Percentiles rank a stretch among this genome's conserved stretches.
These are phyloP conservation scores for Glycine tomentella DNA, from an alignment of 306 rosid species.

Conservation along the genomic window DNA sequence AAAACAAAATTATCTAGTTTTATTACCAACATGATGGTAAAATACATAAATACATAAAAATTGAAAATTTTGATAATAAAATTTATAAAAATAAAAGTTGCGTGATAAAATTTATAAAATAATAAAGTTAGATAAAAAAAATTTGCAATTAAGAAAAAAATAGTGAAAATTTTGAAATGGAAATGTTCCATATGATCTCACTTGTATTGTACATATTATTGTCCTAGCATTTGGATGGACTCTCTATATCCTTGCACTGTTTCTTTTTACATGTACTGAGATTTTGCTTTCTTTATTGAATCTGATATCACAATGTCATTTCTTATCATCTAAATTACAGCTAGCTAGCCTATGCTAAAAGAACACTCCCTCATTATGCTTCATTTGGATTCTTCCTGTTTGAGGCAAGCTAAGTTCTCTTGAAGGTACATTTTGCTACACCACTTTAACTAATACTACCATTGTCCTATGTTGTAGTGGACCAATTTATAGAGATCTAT, in stretches of 20 bases:
- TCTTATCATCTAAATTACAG: not conserved
- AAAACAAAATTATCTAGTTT: too few relatives aligned
- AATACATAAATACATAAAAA: too few relatives aligned
- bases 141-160: not conserved
- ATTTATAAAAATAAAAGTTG: too few relatives aligned
- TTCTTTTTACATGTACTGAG: constrained; percentile 23
- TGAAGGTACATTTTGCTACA: constrained; percentile 29
- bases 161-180: constrained; percentile 45
- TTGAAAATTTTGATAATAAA: too few relatives aligned
- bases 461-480: constrained; percentile 39
- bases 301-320: not conserved
- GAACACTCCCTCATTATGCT: not conserved
- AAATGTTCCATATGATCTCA: constrained; percentile 13
- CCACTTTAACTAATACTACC: constrained; percentile 16
- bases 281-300: constrained; percentile 29
- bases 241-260: constrained; percentile 8
- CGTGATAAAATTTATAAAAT: too few relatives aligned
- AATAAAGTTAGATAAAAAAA: too few relatives aligned
- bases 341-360: constrained; percentile 33
- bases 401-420: constrained; percentile 32
- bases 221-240: not conserved
- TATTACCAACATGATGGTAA: too few relatives aligned
- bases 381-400: constrained; percentile 38
- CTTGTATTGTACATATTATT: constrained; percentile 46
- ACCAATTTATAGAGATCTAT: constrained; percentile 11